Conservation (phyloP, 108 stramenopile genomes). For the Fragilaria radians region DNA sequence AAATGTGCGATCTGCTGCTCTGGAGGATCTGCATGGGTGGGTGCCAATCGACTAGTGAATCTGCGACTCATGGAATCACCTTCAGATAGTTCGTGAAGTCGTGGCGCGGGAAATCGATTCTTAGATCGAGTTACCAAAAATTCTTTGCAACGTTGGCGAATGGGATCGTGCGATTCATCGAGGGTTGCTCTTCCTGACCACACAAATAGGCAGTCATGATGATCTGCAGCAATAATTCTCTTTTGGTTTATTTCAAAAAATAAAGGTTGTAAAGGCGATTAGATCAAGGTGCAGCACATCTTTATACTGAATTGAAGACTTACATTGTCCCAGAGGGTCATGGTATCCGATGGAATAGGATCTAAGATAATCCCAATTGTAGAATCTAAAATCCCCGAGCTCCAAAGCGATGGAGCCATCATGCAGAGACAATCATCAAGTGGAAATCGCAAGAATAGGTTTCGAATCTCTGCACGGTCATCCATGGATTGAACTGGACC, state of each 20-base stretch:
- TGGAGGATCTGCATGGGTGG: constrained; percentile 40
- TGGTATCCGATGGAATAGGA: constrained; percentile 26
- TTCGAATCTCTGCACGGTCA: constrained; percentile 41
- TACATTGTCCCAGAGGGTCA: constrained; percentile 48
- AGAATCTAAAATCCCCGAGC: constrained; percentile 18
- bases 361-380: constrained; percentile 5
- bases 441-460: constrained; percentile 47
- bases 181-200: constrained; percentile 32
- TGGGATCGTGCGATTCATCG: constrained; percentile 18
- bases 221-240: constrained; percentile 46
- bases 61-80: constrained; percentile 63
- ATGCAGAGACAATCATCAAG: constrained; percentile 45
- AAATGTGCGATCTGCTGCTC: constrained; percentile 47
- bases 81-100: constrained; percentile 32
- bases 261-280: constrained; percentile 8
- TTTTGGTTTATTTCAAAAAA: no score
- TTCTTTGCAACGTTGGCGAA: constrained; percentile 26
- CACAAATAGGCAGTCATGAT: constrained; percentile 36
- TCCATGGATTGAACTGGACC: constrained; percentile 49
- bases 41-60: constrained; percentile 45
- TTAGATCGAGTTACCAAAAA: constrained; percentile 17
- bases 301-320: constrained; percentile 10
- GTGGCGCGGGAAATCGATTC: constrained; percentile 47
- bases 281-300: no score
- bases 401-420: constrained; percentile 50